phyloP scores from a whole-genome alignment of 176 grass and related monocot genomes.

The Oryza rufipogon region DNA sequence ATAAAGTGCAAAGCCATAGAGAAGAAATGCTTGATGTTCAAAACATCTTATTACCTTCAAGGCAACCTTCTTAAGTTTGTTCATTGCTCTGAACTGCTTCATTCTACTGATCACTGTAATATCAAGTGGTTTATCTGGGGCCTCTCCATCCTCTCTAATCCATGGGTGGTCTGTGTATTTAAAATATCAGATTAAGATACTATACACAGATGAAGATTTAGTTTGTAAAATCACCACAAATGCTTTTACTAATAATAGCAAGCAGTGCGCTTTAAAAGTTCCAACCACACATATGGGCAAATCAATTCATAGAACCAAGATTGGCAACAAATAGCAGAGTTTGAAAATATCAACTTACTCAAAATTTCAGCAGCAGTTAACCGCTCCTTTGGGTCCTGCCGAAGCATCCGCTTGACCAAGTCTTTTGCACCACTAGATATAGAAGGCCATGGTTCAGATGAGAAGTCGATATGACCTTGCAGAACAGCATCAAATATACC shows the following conservation, averaged over 20 bases:
- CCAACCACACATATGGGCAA: neutral
- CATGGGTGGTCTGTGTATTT: slow-evolving; percentile 71
- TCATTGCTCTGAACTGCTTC: slow-evolving; percentile 99
- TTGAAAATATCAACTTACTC: slow-evolving; percentile 42
- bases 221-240: neutral
- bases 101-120: slow-evolving; percentile 86
- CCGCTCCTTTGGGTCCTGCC: slow-evolving; percentile 76
- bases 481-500: slow-evolving; percentile 90
- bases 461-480: slow-evolving; percentile 76
- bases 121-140: slow-evolving; percentile 87
- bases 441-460: slow-evolving; percentile 86
- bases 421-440: slow-evolving; percentile 76
- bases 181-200: slow-evolving; percentile 47
- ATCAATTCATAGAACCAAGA: slow-evolving; percentile 8
- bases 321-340: neutral
- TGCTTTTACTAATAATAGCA: neutral
- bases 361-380: slow-evolving; percentile 90
- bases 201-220: slow-evolving; percentile 2
- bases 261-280: neutral
- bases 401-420: slow-evolving; percentile 86
- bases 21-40: neutral
- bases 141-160: slow-evolving; percentile 92
- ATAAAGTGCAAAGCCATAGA: neutral
- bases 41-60: slow-evolving; percentile 64
- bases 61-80: slow-evolving; percentile 97